phyloP scores from a whole-genome alignment of 2,329 filamentous ascomycete genomes.

The Hypoxylon sp. region DNA sequence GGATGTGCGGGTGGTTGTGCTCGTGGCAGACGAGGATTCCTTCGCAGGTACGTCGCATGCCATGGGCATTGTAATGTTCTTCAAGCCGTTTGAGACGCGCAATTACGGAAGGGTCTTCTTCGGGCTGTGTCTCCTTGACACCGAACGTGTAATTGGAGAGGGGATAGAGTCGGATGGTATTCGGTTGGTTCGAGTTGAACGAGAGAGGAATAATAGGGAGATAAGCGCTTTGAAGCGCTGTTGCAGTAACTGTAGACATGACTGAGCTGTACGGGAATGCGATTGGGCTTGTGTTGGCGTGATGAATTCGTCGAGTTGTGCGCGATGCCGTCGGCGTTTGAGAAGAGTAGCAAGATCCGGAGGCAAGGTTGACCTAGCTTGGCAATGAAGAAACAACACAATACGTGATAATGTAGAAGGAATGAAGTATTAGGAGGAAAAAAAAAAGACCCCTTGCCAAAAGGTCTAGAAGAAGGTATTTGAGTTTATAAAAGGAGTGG shows the following conservation, averaged over 20 bases:
- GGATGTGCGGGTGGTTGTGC: conserved; percentile 97
- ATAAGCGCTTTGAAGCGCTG: conserved; percentile 81
- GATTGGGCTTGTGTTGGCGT: background rate
- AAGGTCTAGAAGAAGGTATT: background rate
- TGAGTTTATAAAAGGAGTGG: background rate
- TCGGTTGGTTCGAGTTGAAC: conserved; percentile 91
- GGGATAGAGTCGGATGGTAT: conserved; percentile 91
- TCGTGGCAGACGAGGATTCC: conserved; percentile 98
- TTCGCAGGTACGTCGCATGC: conserved; percentile 97
- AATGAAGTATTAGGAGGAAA: background rate
- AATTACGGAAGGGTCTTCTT: conserved; percentile 96
- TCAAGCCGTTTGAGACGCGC: conserved; percentile 94
- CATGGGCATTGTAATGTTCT: conserved; percentile 91
- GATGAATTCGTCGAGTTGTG: background rate
- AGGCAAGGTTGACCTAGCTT: background rate
- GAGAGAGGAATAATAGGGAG: conserved; percentile 83
- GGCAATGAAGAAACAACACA: background rate
- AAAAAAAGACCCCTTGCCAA: background rate
- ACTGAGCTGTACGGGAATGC: conserved; percentile 33
- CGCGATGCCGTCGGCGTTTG: background rate
- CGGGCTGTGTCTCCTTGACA: conserved; percentile 97
- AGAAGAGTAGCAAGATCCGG: background rate
- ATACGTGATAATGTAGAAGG: background rate
- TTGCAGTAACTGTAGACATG: conserved; percentile 89
- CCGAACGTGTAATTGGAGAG: conserved; percentile 99